Evolutionary conservation across 1,284 basidiomycete genomes (phyloP).

Genomic region (Puccinia hordei): DNA sequence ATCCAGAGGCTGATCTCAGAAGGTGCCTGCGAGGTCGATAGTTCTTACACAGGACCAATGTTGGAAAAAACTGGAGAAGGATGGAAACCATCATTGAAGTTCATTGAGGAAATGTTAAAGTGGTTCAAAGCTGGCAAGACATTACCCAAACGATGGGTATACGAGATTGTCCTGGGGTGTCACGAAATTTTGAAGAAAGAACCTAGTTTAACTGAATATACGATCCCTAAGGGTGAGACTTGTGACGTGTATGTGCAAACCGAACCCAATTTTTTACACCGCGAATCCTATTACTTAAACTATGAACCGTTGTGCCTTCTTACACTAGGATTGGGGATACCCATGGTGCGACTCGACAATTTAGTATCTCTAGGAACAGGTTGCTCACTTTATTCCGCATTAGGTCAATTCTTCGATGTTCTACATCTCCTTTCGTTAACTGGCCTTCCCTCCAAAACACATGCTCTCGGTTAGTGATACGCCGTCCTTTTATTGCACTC

Average conservation of each 20-base stretch:
- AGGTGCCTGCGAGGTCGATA: conserved; percentile 69
- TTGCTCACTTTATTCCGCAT: not conserved
- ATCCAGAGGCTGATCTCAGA: conserved; percentile 76
- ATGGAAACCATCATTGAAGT: conserved; percentile 73
- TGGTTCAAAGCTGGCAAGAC: conserved; percentile 91
- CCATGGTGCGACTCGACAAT: conserved; percentile 49
- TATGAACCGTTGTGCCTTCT: not conserved
- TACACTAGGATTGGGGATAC: conserved; percentile 49
- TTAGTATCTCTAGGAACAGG: not conserved
- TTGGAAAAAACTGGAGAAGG: conserved; percentile 59
- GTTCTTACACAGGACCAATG: conserved; percentile 70
- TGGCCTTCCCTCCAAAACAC: conserved; percentile 61
- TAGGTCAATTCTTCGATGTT: conserved; percentile 92
- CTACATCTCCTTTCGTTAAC: conserved; percentile 84
- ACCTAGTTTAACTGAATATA: conserved; percentile 77
- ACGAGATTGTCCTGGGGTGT: conserved; percentile 93
- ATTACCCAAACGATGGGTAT: conserved; percentile 81
- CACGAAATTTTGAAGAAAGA: conserved; percentile 75
- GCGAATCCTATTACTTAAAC: not conserved
- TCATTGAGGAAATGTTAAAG: conserved; percentile 81
- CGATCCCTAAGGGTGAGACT: conserved; percentile 75
- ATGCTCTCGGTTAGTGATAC: conserved; percentile 52
- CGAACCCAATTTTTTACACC: not conserved
- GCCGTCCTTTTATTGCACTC: not conserved
- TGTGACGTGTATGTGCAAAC: conserved; percentile 77